Conservation (phyloP, 2,329 filamentous ascomycete species). For the Pseudogymnoascus sp. region DNA sequence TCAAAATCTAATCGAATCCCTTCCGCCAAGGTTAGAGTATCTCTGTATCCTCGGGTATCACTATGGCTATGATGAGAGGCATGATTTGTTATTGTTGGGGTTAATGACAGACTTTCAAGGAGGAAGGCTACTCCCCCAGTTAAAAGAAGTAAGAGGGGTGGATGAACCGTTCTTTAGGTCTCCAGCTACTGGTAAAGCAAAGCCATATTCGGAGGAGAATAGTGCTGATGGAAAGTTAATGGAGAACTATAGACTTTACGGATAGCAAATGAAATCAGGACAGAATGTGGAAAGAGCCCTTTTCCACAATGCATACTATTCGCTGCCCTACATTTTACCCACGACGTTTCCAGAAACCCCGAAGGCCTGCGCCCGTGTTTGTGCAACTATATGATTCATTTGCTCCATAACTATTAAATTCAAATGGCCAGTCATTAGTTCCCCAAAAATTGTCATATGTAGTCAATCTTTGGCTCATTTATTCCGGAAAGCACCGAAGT, state of each 20-base stretch:
- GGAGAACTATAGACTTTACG: background rate
- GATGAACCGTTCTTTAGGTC: background rate
- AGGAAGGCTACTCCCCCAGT: background rate
- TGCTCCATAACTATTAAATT: background rate
- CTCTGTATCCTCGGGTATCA: background rate
- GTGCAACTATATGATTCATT: too few species aligned
- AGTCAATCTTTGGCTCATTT: background rate
- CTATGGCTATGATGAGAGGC: background rate
- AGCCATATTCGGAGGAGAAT: background rate
- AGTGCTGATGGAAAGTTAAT: background rate
- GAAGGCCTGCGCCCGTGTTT: too few species aligned
- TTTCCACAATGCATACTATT: too few species aligned
- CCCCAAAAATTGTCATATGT: background rate
- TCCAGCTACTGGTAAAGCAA: background rate
- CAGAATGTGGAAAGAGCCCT: background rate
- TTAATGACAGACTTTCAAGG: background rate
- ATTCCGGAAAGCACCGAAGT: background rate
- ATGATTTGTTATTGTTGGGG: background rate
- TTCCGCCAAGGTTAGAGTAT: background rate
- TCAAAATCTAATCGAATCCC: background rate
- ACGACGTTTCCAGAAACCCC: too few species aligned
- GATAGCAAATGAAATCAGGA: background rate
- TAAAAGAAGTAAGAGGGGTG: background rate
- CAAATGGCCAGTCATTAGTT: background rate
- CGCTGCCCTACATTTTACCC: too few species aligned